Conservation (phyloP, 495 filamentous ascomycete species). For the Tuber borchii region DNA sequence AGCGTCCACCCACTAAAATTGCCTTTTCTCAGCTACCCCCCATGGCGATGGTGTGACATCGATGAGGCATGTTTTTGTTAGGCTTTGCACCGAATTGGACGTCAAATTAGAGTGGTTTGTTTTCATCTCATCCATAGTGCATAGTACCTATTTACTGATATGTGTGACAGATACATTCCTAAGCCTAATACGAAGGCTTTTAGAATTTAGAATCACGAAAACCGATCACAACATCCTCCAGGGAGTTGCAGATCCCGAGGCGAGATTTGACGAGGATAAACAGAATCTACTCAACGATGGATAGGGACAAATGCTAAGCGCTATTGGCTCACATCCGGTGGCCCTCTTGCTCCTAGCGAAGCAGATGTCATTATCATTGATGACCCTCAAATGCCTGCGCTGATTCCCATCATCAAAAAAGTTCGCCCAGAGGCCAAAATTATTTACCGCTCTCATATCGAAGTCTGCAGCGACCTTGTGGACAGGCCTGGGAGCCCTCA, state of each 20-base stretch:
- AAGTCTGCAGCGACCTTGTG: no score
- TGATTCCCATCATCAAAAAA: no score
- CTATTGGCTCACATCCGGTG: conserved; percentile 66
- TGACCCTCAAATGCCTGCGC: no score
- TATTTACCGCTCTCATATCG: no score
- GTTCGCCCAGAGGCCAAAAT: no score
- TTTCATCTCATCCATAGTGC: no score
- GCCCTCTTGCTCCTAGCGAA: conserved; percentile 69
- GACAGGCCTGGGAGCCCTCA: no score
- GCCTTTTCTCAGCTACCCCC: conserved; percentile 79
- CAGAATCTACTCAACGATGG: conserved; percentile 56
- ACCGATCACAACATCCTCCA: conserved; percentile 90
- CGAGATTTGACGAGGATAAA: conserved; percentile 59
- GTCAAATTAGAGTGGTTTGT: conserved; percentile 72
- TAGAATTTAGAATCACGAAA: conserved; percentile 79
- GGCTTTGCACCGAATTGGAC: conserved; percentile 62
- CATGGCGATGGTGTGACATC: conserved; percentile 83
- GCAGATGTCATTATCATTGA: conserved; percentile 75
- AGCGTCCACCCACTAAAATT: conserved; percentile 50
- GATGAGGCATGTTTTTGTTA: conserved; percentile 77
- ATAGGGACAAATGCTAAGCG: conserved; percentile 67
- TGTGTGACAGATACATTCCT: no score
- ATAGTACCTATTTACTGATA: no score
- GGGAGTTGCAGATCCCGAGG: conserved; percentile 60
- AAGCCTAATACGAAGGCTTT: conserved; percentile 80